phyloP scores from a whole-genome alignment of 75 land plant species.

The Sequoia sempervirens region DNA sequence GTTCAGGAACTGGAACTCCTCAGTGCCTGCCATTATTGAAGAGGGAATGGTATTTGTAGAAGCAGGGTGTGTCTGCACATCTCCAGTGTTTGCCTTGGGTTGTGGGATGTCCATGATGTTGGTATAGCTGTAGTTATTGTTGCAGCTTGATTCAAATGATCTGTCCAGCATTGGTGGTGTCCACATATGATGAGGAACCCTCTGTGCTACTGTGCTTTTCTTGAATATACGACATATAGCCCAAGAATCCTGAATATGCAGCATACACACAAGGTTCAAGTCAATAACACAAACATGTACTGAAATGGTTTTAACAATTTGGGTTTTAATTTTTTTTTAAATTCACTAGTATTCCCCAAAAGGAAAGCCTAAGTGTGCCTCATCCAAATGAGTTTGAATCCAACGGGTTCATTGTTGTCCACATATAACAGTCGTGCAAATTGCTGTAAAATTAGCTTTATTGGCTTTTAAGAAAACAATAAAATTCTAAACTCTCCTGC shows the following conservation, averaged over 20 bases:
- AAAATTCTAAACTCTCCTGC: no score
- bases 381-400: no score
- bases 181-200: constrained; percentile 59
- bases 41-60: not conserved
- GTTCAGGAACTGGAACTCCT: not conserved
- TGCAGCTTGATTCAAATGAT: not conserved
- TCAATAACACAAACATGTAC: not conserved
- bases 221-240: constrained; percentile 67
- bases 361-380: no score
- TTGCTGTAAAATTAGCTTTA: no score
- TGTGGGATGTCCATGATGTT: not conserved
- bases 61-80: not conserved
- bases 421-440: no score
- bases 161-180: constrained; percentile 11
- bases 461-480: no score
- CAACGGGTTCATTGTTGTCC: no score
- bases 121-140: not conserved
- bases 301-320: not conserved
- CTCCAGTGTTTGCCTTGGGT: not conserved
- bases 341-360: no score
- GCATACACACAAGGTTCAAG: not conserved
- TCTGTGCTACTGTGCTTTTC: constrained; percentile 53
- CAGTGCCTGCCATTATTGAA: not conserved
- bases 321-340: not conserved
- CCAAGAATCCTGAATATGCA: constrained; percentile 48